Percentiles rank a stretch among this genome's conserved stretches.
These are phyloP conservation scores for Claviceps digitariae DNA, from an alignment of 2,329 filamentous ascomycete genomes.

Conservation along the genomic window DNA sequence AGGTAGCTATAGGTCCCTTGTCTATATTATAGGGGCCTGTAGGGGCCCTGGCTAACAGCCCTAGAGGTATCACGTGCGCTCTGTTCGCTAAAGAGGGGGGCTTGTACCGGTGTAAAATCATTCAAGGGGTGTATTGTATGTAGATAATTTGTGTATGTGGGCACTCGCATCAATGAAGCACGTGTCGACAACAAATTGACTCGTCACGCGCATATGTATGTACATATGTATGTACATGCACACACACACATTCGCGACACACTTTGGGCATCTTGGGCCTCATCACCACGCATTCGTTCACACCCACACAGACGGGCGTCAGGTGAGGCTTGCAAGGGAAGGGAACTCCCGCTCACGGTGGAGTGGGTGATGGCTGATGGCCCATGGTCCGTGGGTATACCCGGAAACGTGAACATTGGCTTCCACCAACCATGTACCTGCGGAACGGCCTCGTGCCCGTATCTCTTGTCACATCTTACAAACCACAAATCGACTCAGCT, in stretches of 20 bases:
- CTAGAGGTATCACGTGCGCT: no score
- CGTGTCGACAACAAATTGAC: not conserved
- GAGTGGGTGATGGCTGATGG: not conserved
- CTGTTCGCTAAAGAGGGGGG: no score
- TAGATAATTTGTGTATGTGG: no score
- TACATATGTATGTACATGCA: not conserved
- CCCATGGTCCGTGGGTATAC: not conserved
- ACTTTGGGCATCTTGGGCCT: not conserved
- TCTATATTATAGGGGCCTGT: no score
- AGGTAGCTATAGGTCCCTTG: no score
- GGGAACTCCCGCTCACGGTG: constrained; percentile 4
- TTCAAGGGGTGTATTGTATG: no score
- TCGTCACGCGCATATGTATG: not conserved
- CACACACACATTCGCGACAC: not conserved
- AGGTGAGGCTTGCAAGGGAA: constrained; percentile 1
- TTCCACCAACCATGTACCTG: no score
- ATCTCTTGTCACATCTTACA: not conserved
- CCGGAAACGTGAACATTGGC: not conserved
- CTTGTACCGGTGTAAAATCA: no score
- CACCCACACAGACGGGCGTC: not conserved
- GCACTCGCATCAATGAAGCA: not conserved
- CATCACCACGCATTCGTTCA: not conserved
- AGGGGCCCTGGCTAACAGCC: no score
- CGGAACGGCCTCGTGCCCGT: not conserved
- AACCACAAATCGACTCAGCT: not conserved